Base-by-base conservation (phyloP, 106 monocot genomes). In the Phalaenopsis equestris region DNA sequence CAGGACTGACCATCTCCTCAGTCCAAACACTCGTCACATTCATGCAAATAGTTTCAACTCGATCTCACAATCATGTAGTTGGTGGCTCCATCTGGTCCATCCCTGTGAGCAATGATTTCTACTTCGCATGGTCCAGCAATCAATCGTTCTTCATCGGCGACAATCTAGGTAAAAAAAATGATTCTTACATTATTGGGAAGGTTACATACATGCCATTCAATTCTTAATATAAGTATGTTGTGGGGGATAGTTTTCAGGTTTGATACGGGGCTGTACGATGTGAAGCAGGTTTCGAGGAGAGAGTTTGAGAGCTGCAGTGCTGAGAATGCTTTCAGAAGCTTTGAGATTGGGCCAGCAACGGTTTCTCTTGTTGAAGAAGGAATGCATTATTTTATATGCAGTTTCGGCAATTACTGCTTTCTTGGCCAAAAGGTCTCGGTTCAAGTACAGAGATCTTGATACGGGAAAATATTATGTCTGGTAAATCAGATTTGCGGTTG, bases 321-420 rank as follows among this genome's bases (percentile, higher is more conserved):
- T 6, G 83, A 81, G 78, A 87, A 90, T 67, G 70, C 81, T 2
- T 87, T 83, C 61, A 64, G 47, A 21, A 67, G 39, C 2, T 84
- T 83, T 9, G 9, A 49, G 46, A 23, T 72, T 15, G 85, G 85
- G 61, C 85, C 87, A 19, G 89, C 82, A 1, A 74, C 12, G 15
- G 83, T 87, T 9, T 6, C 46, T 16, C 73, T 90, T 36, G 23
- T 55, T 14, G 79, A 83, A 55, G 75, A 78, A 67, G 90, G 85
- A 11, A 21, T 90, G 83, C 10, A 18, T 23, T 90, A 87, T 58
- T 90, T 83, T 46, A 81, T 87, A 41, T 87, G 87, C 23, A 79
- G 79, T 81, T 83, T 85, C 24, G 90, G 85, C 14, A 90, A 90
- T 75, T 87, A 90, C 56, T 90, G 90, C 79, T 6, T 42, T 11